These are phyloP conservation scores for Penicillium coffeae DNA, from an alignment of 495 filamentous ascomycete genomes.

Conservation along the genomic window DNA sequence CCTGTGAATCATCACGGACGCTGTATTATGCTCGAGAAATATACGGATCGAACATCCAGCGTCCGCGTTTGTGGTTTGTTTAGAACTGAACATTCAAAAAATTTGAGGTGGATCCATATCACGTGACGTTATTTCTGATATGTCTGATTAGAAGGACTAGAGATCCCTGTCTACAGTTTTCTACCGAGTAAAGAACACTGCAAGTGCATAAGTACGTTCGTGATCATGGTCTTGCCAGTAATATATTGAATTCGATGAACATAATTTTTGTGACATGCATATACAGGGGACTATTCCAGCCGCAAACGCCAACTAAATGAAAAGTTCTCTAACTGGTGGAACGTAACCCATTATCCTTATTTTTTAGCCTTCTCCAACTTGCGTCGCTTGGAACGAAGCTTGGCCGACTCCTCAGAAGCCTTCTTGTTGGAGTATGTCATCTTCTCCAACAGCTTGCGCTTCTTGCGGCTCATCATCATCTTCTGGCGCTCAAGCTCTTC, in stretches of 20 bases:
- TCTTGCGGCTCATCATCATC: conserved; percentile 91
- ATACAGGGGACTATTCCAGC: conserved; percentile 25
- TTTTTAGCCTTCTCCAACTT: conserved; percentile 69
- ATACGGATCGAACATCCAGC: not conserved
- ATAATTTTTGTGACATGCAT: conserved; percentile 25
- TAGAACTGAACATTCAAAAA: not conserved
- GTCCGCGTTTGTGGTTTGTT: not conserved
- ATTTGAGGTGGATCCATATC: conserved; percentile 11
- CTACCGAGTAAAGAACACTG: too few relatives aligned
- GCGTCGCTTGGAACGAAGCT: conserved; percentile 78
- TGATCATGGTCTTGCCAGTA: not conserved
- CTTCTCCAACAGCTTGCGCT: conserved; percentile 85
- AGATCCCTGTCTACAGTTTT: too few relatives aligned
- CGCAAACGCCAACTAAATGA: conserved; percentile 17
- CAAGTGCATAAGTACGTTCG: too few relatives aligned
- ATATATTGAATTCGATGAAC: conserved; percentile 15
- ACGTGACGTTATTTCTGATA: conserved; percentile 2
- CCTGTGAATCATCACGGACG: too few relatives aligned
- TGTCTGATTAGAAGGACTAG: not conserved
- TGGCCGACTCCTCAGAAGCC: conserved; percentile 70
- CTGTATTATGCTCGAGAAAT: too few relatives aligned
- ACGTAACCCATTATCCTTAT: conserved; percentile 18
- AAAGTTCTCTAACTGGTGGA: conserved; percentile 12
- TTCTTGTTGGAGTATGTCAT: conserved; percentile 87
- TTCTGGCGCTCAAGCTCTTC: conserved; percentile 82